Evolutionary conservation across 805 yeast species (phyloP), one percentile per base, ranked within the genome.

Genomic region (Komagataella ulmi): DNA sequence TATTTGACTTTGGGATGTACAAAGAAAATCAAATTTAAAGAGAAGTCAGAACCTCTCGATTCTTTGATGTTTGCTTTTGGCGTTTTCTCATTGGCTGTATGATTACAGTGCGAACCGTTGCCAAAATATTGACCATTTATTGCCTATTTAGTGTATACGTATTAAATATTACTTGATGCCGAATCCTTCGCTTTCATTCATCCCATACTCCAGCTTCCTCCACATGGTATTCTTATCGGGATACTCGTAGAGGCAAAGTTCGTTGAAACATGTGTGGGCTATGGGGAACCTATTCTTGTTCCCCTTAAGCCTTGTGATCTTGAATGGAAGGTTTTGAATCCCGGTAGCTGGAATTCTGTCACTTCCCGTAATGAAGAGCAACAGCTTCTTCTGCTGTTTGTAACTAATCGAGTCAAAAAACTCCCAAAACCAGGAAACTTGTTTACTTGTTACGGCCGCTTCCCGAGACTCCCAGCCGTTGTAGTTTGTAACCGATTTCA

Each of bases 221-320:
- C 67, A 63, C 51, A 93, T 67, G 55, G 77, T 79, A n/a, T 74
- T 77, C 54, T 70, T 69, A 5, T 76, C 61, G 12, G 66, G 57
- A 63, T 91, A 91, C 44, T 80, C 80, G 64, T 80, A 85, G 5
- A 93, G 57, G 52, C 91, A 84, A 21, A 91, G 63, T 68, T 91
- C 96, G 62, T 91, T 93, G 70, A 93, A 91, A 59, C 99, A 91
- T 0, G 98, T 93, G 62, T 91, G 98, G 0, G 97, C 88, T 14
- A 84, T 69, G 0, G 98, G 98, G 17, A 90, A 66, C 49, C 83
- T 69, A 1, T 75, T 71, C 17, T 69, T 63, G 36, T 70, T 72
- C 1, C 55, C 58, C 6, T 65, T 69, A 10, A 69, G 59, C 51
- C 76, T 75, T 14, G 83, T 77, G n/a, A 91, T 77, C 54, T 82